These are phyloP conservation scores for Daedalea quercina DNA, from an alignment of 768 basidiomycete species.

Conservation along the genomic window DNA sequence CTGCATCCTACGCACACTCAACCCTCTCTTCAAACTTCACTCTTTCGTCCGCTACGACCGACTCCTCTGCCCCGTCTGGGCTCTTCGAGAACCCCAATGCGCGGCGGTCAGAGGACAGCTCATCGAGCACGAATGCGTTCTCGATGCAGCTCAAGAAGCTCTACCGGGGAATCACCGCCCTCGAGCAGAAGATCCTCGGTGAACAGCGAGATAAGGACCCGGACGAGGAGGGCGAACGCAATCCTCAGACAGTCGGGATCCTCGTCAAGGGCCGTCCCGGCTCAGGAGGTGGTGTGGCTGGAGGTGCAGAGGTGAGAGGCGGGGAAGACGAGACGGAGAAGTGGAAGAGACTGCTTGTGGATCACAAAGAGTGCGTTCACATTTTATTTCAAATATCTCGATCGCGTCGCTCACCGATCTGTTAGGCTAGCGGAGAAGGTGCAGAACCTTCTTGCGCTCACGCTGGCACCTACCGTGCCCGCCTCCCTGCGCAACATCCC, in stretches of 20 bases:
- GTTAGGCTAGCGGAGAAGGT: conserved; percentile 85
- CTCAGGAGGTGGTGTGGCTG: conserved; percentile 1
- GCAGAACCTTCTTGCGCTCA: conserved; percentile 81
- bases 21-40: conserved; percentile 64
- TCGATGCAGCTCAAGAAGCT: conserved; percentile 72
- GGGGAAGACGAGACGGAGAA: conserved; percentile 70
- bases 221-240: conserved; percentile 19
- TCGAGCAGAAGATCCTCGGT: conserved; percentile 64
- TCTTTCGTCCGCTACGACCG: conserved; percentile 67
- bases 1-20: conserved; percentile 54
- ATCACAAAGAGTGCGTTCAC: conserved; percentile 81
- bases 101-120: conserved; percentile 32
- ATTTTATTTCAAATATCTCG: conserved; percentile 1
- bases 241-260: conserved; percentile 34
- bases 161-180: conserved; percentile 73
- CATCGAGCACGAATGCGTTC: conserved; percentile 54
- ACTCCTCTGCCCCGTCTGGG: conserved; percentile 68
- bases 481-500: conserved; percentile 86
- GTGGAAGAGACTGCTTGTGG: conserved; percentile 61
- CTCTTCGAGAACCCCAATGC: conserved; percentile 56
- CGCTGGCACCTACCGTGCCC: conserved; percentile 81
- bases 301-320: conserved; percentile 19
- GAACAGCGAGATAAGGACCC: conserved; percentile 36
- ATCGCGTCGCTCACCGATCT: neutral
- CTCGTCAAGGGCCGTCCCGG: conserved; percentile 28